Conservation (phyloP, 345 rosid genomes). For the Lepidium sativum region DNA sequence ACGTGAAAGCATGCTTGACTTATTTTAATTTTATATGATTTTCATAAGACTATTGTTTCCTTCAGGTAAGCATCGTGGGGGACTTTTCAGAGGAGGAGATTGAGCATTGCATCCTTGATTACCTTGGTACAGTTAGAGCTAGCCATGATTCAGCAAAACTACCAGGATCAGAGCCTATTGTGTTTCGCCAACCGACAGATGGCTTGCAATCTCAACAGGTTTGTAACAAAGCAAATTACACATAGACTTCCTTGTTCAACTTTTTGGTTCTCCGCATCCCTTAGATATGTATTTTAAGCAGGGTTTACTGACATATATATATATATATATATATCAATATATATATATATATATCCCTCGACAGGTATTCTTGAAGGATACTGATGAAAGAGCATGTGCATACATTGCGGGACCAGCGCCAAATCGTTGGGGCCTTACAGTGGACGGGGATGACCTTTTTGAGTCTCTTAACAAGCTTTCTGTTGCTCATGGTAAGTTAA, state of each 20-base stretch:
- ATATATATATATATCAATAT: too few relatives aligned
- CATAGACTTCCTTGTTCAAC: background rate
- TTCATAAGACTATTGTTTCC: conserved; percentile 1
- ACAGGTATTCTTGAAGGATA: conserved; percentile 94
- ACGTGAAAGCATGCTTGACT: background rate
- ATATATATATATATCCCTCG: conserved; percentile 14
- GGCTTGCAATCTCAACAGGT: conserved; percentile 81
- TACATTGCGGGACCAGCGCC: conserved; percentile 99
- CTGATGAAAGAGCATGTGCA: conserved; percentile 99
- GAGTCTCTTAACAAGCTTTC: conserved; percentile 45
- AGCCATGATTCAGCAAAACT: conserved; percentile 32
- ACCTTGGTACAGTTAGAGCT: conserved; percentile 84
- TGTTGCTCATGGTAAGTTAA: conserved; percentile 44
- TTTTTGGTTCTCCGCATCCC: background rate
- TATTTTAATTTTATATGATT: background rate
- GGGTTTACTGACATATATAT: background rate
- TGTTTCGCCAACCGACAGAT: conserved; percentile 65
- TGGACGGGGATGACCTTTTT: conserved; percentile 74
- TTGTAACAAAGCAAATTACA: conserved; percentile 25
- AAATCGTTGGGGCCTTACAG: conserved; percentile 94
- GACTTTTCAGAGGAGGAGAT: conserved; percentile 90
- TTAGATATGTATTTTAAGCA: conserved; percentile 1
- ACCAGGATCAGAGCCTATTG: conserved; percentile 42
- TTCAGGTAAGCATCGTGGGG: conserved; percentile 90
- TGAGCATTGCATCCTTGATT: conserved; percentile 78